Base-by-base conservation (phyloP, 495 filamentous ascomycete species). In the Hyphodiscus hymeniophilus region DNA sequence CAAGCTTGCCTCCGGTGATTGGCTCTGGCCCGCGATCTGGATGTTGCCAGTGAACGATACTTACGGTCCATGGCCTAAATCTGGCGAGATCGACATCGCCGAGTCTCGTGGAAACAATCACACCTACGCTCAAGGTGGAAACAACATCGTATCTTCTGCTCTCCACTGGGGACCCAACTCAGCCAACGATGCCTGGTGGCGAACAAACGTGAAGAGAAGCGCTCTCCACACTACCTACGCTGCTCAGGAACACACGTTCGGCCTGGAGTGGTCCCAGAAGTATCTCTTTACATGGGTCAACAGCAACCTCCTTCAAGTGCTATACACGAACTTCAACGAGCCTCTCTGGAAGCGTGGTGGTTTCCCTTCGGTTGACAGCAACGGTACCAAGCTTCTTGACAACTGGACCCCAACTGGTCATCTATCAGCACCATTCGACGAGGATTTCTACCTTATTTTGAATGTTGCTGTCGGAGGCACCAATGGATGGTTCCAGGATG, bases 21-120 rank as follows among this genome's bases (percentile, higher is more conserved):
- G 87, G 87, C 71, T 94, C 20, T 94, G 87, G 87, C 87, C 87
- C 18, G 88, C 86, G 32, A 91, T 94, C 56, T 92, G 87, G 85
- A 87, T 94, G 86, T 72, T 94, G 73, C 87, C 87, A 7, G 76
- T 79, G 26, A 67, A 84, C 24, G 66, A 75, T 30, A 79, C 69
- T 3, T 94, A 90, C 61, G 87, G 87, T 2, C 55, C 72, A 8
- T 94, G 87, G 87, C 87, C 87, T 0, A 62, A 63, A 22, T 88
- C 84, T 31, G 87, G 87, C n/a, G 87, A 94, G 63, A 92, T 94
- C 49, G 88, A 92, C 63, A 82, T 94, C 47, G 65, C 73, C 42
- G 87, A 94, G 64, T 75, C 73, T 42, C 81, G 87, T 32, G 87
- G 87, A 38, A 94, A 94, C 67, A 82, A 87, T 60, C 77, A 80